phyloP scores from a whole-genome alignment of 2,329 filamentous ascomycete species.

The Phialophora chinensis region DNA sequence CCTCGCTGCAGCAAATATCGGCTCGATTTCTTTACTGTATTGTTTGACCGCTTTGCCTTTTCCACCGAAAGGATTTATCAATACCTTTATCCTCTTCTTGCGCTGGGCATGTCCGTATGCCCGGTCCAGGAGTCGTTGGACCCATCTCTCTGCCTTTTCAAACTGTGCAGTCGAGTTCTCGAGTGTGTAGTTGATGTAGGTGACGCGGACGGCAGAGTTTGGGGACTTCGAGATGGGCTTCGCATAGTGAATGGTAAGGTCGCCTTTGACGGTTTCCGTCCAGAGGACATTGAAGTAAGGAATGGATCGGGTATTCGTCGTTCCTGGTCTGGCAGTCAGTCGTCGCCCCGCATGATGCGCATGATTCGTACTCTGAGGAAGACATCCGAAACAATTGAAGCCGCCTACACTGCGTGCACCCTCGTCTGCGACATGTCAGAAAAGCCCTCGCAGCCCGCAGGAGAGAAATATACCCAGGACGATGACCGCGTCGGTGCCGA shows the following conservation, averaged over 20 bases:
- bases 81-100: constrained; percentile 79
- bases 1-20: constrained; percentile 80
- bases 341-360: constrained; percentile 3
- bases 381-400: constrained; percentile 63
- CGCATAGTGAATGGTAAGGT: constrained; percentile 76
- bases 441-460: neutral
- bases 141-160: constrained; percentile 60
- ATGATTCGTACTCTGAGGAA: constrained; percentile 55
- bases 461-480: constrained; percentile 55
- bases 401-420: constrained; percentile 30
- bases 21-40: constrained; percentile 77
- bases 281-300: constrained; percentile 85
- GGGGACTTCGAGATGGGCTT: constrained; percentile 59
- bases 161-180: constrained; percentile 57
- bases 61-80: constrained; percentile 90
- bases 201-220: constrained; percentile 61
- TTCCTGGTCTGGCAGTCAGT: constrained; percentile 42
- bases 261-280: constrained; percentile 68
- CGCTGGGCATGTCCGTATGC: constrained; percentile 73
- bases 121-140: constrained; percentile 66
- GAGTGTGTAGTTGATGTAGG: constrained; percentile 67
- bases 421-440: constrained; percentile 34
- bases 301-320: constrained; percentile 64
- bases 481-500: constrained; percentile 65
- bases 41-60: constrained; percentile 75